These are phyloP conservation scores for Bolboschoenoplectus hybrid DNA, from an alignment of 202 grass and related monocot genomes.

Conservation along the genomic window DNA sequence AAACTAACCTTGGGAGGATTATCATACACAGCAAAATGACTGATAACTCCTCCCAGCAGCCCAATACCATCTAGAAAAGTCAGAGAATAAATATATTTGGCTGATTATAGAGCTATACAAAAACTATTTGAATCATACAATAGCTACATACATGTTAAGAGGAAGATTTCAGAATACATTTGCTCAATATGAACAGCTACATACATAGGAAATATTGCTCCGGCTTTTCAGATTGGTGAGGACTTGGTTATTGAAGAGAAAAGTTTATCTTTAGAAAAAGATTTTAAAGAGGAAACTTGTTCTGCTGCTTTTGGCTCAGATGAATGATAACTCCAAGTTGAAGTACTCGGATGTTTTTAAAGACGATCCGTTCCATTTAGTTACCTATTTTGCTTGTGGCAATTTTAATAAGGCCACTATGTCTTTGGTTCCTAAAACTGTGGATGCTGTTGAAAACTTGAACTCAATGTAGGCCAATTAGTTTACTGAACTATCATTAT, in stretches of 20 bases:
- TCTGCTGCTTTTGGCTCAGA: neutral
- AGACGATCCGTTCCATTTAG: neutral
- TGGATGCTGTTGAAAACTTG: neutral
- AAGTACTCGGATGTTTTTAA: neutral
- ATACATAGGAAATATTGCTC: neutral
- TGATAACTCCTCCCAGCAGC: conserved; percentile 85
- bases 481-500: neutral
- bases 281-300: neutral
- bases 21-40: conserved; percentile 74
- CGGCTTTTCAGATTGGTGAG: neutral
- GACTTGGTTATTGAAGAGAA: conserved; percentile 7
- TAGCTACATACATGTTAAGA: conserved; percentile 3
- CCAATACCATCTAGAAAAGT: conserved; percentile 84
- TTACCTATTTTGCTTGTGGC: neutral
- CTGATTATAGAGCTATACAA: conserved; percentile 11
- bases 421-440: neutral
- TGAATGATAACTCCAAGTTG: neutral
- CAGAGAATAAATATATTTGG: conserved; percentile 25
- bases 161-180: conserved; percentile 1
- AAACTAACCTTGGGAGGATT: conserved; percentile 70
- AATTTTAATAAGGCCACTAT: neutral
- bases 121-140: neutral
- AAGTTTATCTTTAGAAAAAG: neutral
- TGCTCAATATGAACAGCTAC: neutral
- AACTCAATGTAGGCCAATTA: neutral